Evolutionary conservation across 305 asterid genomes (phyloP).

Genomic region (Lippia alba): DNA sequence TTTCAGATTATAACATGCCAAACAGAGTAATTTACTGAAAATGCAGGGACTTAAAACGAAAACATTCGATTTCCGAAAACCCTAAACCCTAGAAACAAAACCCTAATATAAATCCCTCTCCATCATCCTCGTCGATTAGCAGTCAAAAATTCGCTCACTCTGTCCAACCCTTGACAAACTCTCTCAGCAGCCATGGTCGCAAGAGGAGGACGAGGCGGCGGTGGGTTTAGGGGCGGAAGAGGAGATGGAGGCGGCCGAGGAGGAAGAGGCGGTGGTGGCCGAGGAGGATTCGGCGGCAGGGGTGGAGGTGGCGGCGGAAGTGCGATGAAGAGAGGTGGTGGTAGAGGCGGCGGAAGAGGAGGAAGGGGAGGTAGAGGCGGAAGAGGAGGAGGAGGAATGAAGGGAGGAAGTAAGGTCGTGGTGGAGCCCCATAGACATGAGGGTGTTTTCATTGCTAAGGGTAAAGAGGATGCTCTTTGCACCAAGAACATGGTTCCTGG

Average conservation of each 20-base stretch:
- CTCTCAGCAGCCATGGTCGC: constrained; percentile 33
- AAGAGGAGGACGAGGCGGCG: constrained; percentile 57
- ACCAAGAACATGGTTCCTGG: constrained; percentile 95
- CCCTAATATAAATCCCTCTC: neutral
- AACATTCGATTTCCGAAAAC: neutral
- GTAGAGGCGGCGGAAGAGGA: constrained; percentile 40
- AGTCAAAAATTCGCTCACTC: neutral
- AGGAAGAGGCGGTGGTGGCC: constrained; percentile 37
- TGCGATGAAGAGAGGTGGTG: constrained; percentile 46
- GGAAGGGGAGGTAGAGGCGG: constrained; percentile 43
- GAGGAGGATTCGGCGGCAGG: constrained; percentile 56
- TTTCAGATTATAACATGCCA: neutral
- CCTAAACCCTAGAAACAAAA: constrained; percentile 30
- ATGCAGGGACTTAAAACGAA: neutral
- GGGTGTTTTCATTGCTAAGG: constrained; percentile 88
- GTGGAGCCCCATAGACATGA: constrained; percentile 93
- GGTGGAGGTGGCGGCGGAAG: constrained; percentile 45
- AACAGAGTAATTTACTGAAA: neutral
- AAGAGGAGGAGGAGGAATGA: constrained; percentile 69
- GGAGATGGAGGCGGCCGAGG: constrained; percentile 60
- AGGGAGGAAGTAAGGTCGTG: constrained; percentile 83
- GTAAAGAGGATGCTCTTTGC: constrained; percentile 91
- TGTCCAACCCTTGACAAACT: neutral
- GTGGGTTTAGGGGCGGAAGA: constrained; percentile 70
- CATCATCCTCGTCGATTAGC: neutral